Conservation (phyloP, 2,329 filamentous ascomycete species). For the Juglanconis sp. region DNA sequence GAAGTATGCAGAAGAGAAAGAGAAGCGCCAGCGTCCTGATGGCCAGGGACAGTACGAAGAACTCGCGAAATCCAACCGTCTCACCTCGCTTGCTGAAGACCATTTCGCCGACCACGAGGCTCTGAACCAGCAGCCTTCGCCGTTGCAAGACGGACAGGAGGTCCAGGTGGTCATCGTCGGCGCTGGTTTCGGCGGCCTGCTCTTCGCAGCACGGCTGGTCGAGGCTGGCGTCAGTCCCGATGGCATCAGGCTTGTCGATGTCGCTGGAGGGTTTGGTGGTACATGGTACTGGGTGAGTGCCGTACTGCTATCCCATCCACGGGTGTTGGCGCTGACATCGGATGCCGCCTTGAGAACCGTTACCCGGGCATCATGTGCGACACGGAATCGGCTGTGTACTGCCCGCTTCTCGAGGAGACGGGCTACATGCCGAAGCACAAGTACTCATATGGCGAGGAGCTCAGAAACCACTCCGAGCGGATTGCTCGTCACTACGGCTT, state of each 20-base stretch:
- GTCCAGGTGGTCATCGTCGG: conserved; percentile 27
- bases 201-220: conserved; percentile 33
- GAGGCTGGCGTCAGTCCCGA: conserved; percentile 31
- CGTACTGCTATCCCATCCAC: not conserved
- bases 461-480: conserved; percentile 42
- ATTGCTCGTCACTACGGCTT: conserved; percentile 44
- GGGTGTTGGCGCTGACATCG: not conserved
- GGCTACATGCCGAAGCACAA: conserved; percentile 53
- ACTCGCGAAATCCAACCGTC: conserved; percentile 21
- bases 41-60: conserved; percentile 32
- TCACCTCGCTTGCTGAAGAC: conserved; percentile 28
- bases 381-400: conserved; percentile 57
- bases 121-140: conserved; percentile 23
- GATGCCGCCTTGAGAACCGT: conserved; percentile 29
- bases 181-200: conserved; percentile 32
- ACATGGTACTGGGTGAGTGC: conserved; percentile 44
- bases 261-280: conserved; percentile 44
- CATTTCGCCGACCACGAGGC: conserved; percentile 33
- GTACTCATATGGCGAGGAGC: conserved; percentile 33
- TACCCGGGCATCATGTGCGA: conserved; percentile 54
- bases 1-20: conserved; percentile 33
- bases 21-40: conserved; percentile 31
- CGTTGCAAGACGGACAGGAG: conserved; percentile 1
- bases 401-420: conserved; percentile 59
- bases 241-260: conserved; percentile 41